Percentiles rank a stretch among this genome's conserved stretches.
phyloP scores from a whole-genome alignment of 2,329 filamentous ascomycete genomes.

The Cadophora sp. region DNA sequence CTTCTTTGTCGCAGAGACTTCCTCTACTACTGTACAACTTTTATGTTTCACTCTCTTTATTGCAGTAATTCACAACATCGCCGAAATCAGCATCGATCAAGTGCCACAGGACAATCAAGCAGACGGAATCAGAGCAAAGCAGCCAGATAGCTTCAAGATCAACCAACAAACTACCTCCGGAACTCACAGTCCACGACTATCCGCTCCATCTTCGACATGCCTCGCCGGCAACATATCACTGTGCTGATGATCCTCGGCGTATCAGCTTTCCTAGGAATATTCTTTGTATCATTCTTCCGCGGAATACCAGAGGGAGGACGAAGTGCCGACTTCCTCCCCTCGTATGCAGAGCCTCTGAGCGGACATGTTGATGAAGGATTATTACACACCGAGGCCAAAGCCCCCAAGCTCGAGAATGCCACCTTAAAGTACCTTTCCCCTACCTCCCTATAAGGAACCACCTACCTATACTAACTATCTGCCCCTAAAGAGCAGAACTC shows the following conservation, averaged over 20 bases:
- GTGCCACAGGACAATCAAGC: background rate
- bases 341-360: conserved; percentile 30
- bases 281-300: conserved; percentile 57
- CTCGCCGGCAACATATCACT: conserved; percentile 54
- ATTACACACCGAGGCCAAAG: conserved; percentile 74
- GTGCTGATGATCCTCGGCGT: conserved; percentile 61
- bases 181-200: background rate
- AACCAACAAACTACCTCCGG: background rate
- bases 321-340: conserved; percentile 32
- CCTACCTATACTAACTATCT: conserved; percentile 20
- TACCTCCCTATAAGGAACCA: background rate
- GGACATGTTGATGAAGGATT: conserved; percentile 53
- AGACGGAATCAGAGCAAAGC: background rate
- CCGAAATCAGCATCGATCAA: conserved; percentile 1
- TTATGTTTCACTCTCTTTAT: background rate
- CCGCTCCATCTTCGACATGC: conserved; percentile 36
- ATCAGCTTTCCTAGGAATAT: conserved; percentile 63
- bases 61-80: background rate
- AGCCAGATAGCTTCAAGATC: conserved; percentile 1
- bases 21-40: background rate
- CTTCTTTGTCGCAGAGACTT: conserved; percentile 18
- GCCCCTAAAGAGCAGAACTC: conserved; percentile 57
- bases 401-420: conserved; percentile 82
- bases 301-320: conserved; percentile 31
- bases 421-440: conserved; percentile 69